Evolutionary conservation across 1,284 basidiomycete genomes (phyloP).

Genomic region (Boletus semigastroideus): DNA sequence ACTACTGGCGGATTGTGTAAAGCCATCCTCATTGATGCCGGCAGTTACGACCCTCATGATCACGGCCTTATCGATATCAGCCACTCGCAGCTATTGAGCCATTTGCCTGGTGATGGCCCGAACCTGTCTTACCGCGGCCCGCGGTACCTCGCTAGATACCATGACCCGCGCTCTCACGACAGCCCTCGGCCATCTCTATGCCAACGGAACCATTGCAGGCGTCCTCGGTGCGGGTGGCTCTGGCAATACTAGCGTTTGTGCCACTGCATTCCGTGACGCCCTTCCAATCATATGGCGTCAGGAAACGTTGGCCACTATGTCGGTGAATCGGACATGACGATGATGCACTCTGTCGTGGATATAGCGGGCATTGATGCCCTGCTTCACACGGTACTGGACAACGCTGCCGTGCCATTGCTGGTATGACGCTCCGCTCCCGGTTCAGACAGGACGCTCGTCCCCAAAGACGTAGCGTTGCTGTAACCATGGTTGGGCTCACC

Average conservation of each 20-base stretch:
- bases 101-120: not conserved
- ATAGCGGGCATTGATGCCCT: constrained; percentile 31
- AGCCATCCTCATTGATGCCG: constrained; percentile 28
- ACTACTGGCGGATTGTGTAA: constrained; percentile 8
- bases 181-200: constrained; percentile 16
- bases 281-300: constrained; percentile 30
- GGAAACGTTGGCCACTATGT: constrained; percentile 26
- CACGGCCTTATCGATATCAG: constrained; percentile 20
- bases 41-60: constrained; percentile 17
- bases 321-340: constrained; percentile 30
- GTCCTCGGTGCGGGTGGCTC: constrained; percentile 27
- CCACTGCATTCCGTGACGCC: constrained; percentile 23
- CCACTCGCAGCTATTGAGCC: constrained; percentile 21
- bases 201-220: constrained; percentile 14
- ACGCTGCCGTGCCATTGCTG: constrained; percentile 28
- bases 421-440: constrained; percentile 20
- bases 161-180: constrained; percentile 23
- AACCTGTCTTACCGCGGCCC: constrained; percentile 10
- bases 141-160: constrained; percentile 6
- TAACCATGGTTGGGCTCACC: constrained; percentile 32
- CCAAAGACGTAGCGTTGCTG: constrained; percentile 14
- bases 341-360: constrained; percentile 33
- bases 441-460: not conserved
- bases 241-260: constrained; percentile 29
- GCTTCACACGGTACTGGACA: constrained; percentile 21